phyloP scores from a whole-genome alignment of 225 moss, liverwort and hornwort species.

The Pseudoscleropodium purum region DNA sequence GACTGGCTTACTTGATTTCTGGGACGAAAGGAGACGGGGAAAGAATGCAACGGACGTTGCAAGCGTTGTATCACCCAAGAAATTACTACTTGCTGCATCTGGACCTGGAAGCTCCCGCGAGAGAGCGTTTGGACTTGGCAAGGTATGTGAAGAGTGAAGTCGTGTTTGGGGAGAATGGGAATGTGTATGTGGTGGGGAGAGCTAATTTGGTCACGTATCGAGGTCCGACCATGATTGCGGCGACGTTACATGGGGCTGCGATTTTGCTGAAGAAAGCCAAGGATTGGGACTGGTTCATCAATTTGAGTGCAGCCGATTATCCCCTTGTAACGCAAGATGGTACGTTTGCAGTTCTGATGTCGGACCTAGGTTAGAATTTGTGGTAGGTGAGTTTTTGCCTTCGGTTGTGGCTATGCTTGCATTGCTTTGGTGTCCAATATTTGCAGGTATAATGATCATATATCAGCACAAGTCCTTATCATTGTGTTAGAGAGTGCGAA shows the following conservation, averaged over 20 bases:
- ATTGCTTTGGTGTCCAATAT: background rate
- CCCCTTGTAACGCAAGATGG: slow-evolving; percentile 90
- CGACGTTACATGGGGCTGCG: slow-evolving; percentile 85
- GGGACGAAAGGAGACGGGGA: slow-evolving; percentile 73
- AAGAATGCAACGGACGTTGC: slow-evolving; percentile 64
- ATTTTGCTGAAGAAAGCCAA: slow-evolving; percentile 63
- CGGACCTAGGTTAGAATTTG: background rate
- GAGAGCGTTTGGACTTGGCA: slow-evolving; percentile 67
- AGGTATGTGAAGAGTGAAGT: slow-evolving; percentile 47
- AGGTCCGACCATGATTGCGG: slow-evolving; percentile 83
- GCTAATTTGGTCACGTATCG: slow-evolving; percentile 80
- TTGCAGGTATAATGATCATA: background rate
- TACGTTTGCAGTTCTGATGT: background rate
- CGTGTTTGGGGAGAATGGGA: slow-evolving; percentile 39
- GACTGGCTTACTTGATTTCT: slow-evolving; percentile 76
- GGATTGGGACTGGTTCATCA: slow-evolving; percentile 97
- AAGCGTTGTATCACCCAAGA: slow-evolving; percentile 80
- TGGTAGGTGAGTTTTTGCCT: background rate
- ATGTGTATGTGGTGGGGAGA: slow-evolving; percentile 73
- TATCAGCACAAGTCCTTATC: background rate
- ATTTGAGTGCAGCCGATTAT: slow-evolving; percentile 91
- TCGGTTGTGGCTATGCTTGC: background rate
- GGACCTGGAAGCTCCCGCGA: slow-evolving; percentile 65
- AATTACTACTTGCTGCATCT: slow-evolving; percentile 86
- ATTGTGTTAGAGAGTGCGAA: background rate